Conservation (phyloP, 306 rosid species). For the Gastrolobium villosum region DNA sequence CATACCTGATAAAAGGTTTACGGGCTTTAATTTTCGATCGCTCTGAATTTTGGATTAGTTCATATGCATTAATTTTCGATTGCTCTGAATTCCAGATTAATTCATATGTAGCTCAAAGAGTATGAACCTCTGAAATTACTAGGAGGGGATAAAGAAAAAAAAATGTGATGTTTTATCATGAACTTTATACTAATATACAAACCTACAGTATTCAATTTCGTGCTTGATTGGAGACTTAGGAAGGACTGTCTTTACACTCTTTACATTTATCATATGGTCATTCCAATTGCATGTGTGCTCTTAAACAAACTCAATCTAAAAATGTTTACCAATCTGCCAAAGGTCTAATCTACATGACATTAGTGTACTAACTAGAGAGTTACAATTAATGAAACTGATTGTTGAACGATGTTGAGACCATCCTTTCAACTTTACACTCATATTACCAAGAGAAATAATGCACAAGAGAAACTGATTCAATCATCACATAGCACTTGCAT, state of each 20-base stretch:
- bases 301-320: slow-evolving; percentile 43
- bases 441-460: slow-evolving; percentile 35
- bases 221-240: slow-evolving; percentile 28
- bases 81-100: too few relatives aligned
- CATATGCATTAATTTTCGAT: too few relatives aligned
- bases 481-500: slow-evolving; percentile 65
- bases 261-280: slow-evolving; percentile 44
- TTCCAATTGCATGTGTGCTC: slow-evolving; percentile 48
- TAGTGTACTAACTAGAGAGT: slow-evolving; percentile 36
- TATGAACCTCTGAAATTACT: too few relatives aligned
- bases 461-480: slow-evolving; percentile 44
- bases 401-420: slow-evolving; percentile 37
- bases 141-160: too few relatives aligned
- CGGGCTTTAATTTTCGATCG: too few relatives aligned
- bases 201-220: slow-evolving; percentile 25
- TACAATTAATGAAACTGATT: slow-evolving; percentile 44
- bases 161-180: too few relatives aligned
- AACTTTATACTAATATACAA: slow-evolving; percentile 39
- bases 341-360: slow-evolving; percentile 50
- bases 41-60: too few relatives aligned
- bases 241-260: slow-evolving; percentile 41
- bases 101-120: too few relatives aligned
- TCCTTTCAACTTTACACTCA: slow-evolving; percentile 33
- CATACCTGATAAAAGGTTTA: too few relatives aligned
- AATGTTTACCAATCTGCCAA: slow-evolving; percentile 53